Percentiles rank a stretch among this genome's conserved stretches.
phyloP scores from a whole-genome alignment of 768 basidiomycete genomes.

The Amylocystis lapponica region DNA sequence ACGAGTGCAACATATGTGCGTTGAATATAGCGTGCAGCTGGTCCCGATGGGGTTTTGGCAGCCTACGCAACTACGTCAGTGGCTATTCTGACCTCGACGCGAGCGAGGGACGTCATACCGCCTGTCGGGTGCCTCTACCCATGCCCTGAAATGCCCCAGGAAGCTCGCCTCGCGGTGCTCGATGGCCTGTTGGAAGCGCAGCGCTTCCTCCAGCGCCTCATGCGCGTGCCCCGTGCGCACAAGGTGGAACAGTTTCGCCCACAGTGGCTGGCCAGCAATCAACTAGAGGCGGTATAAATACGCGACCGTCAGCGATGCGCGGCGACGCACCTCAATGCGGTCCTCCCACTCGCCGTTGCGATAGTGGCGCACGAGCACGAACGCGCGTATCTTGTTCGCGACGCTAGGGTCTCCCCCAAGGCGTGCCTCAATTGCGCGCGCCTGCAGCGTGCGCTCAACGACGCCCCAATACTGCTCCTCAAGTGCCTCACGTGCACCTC shows the following conservation, averaged over 20 bases:
- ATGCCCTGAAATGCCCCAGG: slow-evolving; percentile 73
- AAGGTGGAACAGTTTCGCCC: slow-evolving; percentile 93
- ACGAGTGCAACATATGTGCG: slow-evolving; percentile 84
- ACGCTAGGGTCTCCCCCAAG: slow-evolving; percentile 91
- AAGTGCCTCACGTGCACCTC: slow-evolving; percentile 72
- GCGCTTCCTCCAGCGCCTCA: slow-evolving; percentile 77
- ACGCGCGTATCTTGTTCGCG: slow-evolving; percentile 85
- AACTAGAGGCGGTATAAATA: slow-evolving; percentile 41
- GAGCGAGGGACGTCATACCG: slow-evolving; percentile 40
- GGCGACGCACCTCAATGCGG: slow-evolving; percentile 66
- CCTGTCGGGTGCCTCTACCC: slow-evolving; percentile 76
- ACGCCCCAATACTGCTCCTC: slow-evolving; percentile 89
- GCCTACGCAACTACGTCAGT: slow-evolving; percentile 33
- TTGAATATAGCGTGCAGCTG: slow-evolving; percentile 78
- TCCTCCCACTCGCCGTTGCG: slow-evolving; percentile 80
- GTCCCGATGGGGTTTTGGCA: slow-evolving; percentile 71
- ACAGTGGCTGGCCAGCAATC: slow-evolving; percentile 81
- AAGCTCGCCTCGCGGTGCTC: slow-evolving; percentile 80
- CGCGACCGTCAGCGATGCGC: slow-evolving; percentile 25
- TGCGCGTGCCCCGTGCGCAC: slow-evolving; percentile 77
- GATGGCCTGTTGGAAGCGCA: slow-evolving; percentile 62
- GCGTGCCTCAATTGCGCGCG: slow-evolving; percentile 75
- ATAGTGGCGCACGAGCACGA: slow-evolving; percentile 75
- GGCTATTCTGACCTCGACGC: background rate
- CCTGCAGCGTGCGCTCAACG: slow-evolving; percentile 76